Evolutionary conservation across 768 basidiomycete genomes (phyloP), one percentile per base, ranked within the genome.

Genomic region (Suillus bovinus): DNA sequence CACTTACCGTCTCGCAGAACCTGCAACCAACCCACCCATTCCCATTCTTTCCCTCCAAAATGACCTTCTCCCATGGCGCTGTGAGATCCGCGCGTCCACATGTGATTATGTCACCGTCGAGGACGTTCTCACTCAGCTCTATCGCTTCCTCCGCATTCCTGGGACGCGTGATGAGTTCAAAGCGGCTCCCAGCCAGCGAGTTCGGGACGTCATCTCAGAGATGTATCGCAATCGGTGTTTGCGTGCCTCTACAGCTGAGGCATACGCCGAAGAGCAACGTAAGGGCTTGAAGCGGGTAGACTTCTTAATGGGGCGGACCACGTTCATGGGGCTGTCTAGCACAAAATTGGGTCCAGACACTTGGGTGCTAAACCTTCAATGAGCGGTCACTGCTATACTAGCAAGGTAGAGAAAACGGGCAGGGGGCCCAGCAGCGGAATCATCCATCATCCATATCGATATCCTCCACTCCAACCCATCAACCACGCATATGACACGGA

Each of bases 251-350:
- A 74, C 79, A 14, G 61, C 69, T 2, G 68, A 68, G 36, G 69
- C 61, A 1, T 73, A 72, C 29, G 76, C 74, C 36, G 66, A 70
- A 31, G 84, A 86, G 70, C 74, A 76, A 63, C 66, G 65, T 13
- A 81, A 81, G 67, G 84, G 83, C 0, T 66, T 86, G 22, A 84
- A 81, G 70, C 72, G 84, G 56, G 78, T 87, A 0, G 86, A 88
- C 70, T 86, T 84, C 66, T 70, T 88, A 54, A 70, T 75, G 55
- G 77, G 72, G 27, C 72, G 70, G 20, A 77, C 71, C 3, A 76
- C 71, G 66, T 81, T 87, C 70, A 79, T 77, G 63, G 86, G 86
- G 20, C 61, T 85, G 39, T 74, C 79, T 8, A 75, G 80, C 64
- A 74, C 71, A 57, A 70, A 69, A 54, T 66, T 73, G 0, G 73